phyloP scores from a whole-genome alignment of 2,329 filamentous ascomycete species.

The Ramularia collo-cygni region DNA sequence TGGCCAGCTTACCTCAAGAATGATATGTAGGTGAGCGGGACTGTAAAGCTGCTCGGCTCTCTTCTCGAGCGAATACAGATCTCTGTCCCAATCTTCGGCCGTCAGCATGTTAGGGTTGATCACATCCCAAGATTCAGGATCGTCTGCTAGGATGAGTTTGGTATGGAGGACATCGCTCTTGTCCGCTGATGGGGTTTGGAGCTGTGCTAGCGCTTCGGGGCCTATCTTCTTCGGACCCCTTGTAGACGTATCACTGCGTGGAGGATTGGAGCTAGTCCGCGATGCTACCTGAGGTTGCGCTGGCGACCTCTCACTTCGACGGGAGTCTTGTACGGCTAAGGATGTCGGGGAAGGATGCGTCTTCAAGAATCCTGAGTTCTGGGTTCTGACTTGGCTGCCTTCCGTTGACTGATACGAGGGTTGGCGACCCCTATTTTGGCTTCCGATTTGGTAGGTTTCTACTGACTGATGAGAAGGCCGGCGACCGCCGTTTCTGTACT shows the following conservation, averaged over 20 bases:
- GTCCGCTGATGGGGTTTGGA: conserved; percentile 11
- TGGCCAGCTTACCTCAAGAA: conserved; percentile 7
- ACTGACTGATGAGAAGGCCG: no score
- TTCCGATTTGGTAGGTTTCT: no score
- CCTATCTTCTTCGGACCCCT: conserved; percentile 3
- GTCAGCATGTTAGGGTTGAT: conserved; percentile 6
- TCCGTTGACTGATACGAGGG: no score
- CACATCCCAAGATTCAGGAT: conserved; percentile 12
- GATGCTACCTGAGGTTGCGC: conserved; percentile 1
- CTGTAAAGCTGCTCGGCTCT: conserved; percentile 16
- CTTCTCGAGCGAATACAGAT: conserved; percentile 11
- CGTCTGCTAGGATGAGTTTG: conserved; percentile 8
- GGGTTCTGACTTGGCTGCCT: no score
- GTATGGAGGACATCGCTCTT: conserved; percentile 5
- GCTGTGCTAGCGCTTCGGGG: conserved; percentile 8
- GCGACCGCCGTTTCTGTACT: not conserved
- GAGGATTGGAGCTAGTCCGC: conserved; percentile 3
- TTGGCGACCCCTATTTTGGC: no score
- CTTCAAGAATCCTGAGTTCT: no score
- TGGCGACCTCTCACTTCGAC: not conserved
- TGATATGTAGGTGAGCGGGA: conserved; percentile 13
- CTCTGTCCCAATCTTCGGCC: conserved; percentile 1
- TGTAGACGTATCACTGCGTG: conserved; percentile 2
- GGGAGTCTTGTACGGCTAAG: conserved; percentile 7
- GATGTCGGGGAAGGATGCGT: no score